A percentile compares a stretch with the other conserved stretches of the same genome.
Evolutionary conservation across 441 rosid species (phyloP).

Genomic region (Erodium trifolium): DNA sequence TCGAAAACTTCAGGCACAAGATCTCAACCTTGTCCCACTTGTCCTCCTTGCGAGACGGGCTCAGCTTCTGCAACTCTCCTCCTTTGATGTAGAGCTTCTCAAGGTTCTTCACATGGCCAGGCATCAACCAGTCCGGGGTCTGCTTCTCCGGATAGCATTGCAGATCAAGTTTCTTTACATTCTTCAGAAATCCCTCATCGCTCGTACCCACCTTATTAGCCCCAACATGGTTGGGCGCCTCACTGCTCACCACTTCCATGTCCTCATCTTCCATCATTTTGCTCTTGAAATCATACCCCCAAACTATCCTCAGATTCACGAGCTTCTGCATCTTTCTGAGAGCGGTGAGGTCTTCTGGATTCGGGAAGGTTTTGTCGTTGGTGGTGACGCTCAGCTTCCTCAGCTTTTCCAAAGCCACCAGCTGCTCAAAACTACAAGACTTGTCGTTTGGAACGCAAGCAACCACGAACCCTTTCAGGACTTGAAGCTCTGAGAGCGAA

Average conservation of each 20-base stretch:
- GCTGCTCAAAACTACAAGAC: background rate
- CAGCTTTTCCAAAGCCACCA: background rate
- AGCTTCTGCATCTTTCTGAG: background rate
- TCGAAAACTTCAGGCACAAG: background rate
- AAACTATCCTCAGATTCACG: background rate
- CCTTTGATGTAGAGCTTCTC: background rate
- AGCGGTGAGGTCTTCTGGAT: background rate
- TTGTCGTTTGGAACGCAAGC: background rate
- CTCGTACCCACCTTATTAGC: background rate
- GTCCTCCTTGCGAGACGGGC: background rate
- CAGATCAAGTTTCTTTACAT: background rate
- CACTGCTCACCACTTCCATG: background rate
- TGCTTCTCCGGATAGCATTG: background rate
- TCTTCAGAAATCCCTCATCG: background rate
- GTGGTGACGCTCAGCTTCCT: background rate
- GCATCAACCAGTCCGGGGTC: background rate
- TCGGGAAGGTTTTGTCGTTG: background rate
- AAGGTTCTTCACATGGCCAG: background rate
- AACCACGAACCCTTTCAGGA: constrained; percentile 18
- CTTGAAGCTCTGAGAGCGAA: constrained; percentile 30
- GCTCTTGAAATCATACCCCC: background rate
- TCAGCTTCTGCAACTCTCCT: background rate
- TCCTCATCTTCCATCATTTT: background rate
- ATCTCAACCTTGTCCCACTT: background rate
- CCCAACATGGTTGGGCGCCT: background rate